Base-by-base conservation (phyloP, 352 stramenopile species). In the Phytopythium oedochilum region DNA sequence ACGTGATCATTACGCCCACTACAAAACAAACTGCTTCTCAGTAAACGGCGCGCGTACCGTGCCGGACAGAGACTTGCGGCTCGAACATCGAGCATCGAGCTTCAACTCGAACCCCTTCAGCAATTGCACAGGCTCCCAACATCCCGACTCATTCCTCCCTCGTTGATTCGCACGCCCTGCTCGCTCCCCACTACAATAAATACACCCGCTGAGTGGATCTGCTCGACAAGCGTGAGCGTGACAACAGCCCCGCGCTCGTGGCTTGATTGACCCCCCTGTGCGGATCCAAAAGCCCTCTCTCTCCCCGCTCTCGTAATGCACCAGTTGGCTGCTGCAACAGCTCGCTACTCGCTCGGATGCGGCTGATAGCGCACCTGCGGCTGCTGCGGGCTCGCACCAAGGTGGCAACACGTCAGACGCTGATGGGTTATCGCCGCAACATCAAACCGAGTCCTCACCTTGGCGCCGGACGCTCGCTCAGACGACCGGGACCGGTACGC, bases 391-490 rank as follows among this genome's bases (percentile, higher is more conserved):
- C 22, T 29, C 25, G 23, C 18, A 20, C 22, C 23, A 48, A 48
- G 10, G 10, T 23, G 9, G 11, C 29, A 15, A 28, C 7, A 7
- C 15, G 28, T 38, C 7, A 39, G 26, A 28, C 15, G 11, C 32
- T 36, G 32, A 15, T 17, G 7, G 32, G n/a, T n/a, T n/a, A n/a
- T n/a, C n/a, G n/a, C n/a, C n/a, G n/a, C n/a, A n/a, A n/a, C n/a
- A n/a, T n/a, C n/a, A 20, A 6, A 4, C 7, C 36, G 18, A 23
- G 6, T 34, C 14, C 42, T 29, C 9, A 48, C 42, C 42, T 61
- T 72, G 15, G 60, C 59, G 50, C 44, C 59, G 42, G 49, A 66
- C 10, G 46, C 28, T n/a, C 49, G 63, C 15, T 68, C 55, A 14
- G 56, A 60, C 22, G 56, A 51, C 26, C 60, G 55, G 8, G 63